Conservation (phyloP, 2,329 filamentous ascomycete genomes). For the Falciphora oryzae region DNA sequence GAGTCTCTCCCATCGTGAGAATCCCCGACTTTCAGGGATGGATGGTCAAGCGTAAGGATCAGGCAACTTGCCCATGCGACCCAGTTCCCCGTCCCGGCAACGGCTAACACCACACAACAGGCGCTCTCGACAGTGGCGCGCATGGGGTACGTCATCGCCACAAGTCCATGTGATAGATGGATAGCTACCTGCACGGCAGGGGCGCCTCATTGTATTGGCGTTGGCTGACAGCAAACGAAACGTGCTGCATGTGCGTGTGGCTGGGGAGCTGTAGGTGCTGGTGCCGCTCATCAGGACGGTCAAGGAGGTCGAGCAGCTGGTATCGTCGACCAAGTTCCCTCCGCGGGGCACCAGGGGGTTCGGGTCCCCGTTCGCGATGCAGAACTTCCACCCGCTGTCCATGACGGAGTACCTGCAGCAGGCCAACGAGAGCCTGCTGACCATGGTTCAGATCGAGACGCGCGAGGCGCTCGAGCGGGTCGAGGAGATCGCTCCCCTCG, state of each 20-base stretch:
- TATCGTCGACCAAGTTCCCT: slow-evolving; percentile 50
- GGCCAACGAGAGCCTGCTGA: slow-evolving; percentile 52
- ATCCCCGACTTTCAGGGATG: slow-evolving; percentile 51
- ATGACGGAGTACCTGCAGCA: slow-evolving; percentile 51
- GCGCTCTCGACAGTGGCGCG: slow-evolving; percentile 52
- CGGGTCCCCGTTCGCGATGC: slow-evolving; percentile 49
- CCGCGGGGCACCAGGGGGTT: slow-evolving; percentile 48
- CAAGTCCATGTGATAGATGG: too few relatives aligned
- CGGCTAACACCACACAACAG: slow-evolving; percentile 21
- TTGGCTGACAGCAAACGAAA: slow-evolving; percentile 6
- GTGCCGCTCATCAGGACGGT: slow-evolving; percentile 50
- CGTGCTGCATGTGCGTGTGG: background rate
- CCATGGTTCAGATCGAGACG: slow-evolving; percentile 65
- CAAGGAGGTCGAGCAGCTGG: slow-evolving; percentile 44
- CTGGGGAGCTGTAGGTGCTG: slow-evolving; percentile 30
- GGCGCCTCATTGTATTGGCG: too few relatives aligned
- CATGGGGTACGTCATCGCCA: slow-evolving; percentile 40
- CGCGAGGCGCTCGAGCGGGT: slow-evolving; percentile 53
- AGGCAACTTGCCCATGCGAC: too few relatives aligned
- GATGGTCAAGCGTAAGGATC: slow-evolving; percentile 48
- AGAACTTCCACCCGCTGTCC: slow-evolving; percentile 38
- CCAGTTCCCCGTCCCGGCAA: too few relatives aligned
- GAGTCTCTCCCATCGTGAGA: slow-evolving; percentile 49
- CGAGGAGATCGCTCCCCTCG: slow-evolving; percentile 56
- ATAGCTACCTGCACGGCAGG: too few relatives aligned